Base-by-base conservation (phyloP, 345 rosid genomes). In the Camelina hispida region DNA sequence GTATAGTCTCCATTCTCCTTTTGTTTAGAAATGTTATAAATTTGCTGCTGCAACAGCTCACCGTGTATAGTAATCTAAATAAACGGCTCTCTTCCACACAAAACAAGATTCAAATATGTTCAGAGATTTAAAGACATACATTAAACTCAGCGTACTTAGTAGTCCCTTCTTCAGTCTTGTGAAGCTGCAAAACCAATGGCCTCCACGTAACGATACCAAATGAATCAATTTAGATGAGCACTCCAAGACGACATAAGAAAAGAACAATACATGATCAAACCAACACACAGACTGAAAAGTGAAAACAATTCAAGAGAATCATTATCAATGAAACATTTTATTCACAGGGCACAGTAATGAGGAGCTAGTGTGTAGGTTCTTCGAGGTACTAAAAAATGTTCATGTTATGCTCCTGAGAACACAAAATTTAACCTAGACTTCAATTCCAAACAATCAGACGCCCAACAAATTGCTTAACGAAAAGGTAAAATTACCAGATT, bases 111-210 rank as follows among this genome's bases (percentile, higher is more conserved):
- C 25, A 23, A 23, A 23, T 23, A 23, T 23, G 25, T 23, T 23
- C 2, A 23, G 25, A 23, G 25, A 23, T 23, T 23, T 23, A 23
- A 23, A 23, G 2, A 23, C 25, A 23, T 23, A 23, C 25, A 23
- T 23, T 23, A 85, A 95, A 95, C 83, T 93, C 98, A 1, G 96
- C 96, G 72, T 96, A 91, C 13, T 96, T 98, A 17, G 89, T 14
- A 54, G 80, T 75, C 23, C 93, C 98, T 34, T 75, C 83, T 32
- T 89, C 96, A 3, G 86, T 85, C 84, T 95, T 89, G 70, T 95
- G 99, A 81, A 95, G 98, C 78, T 95, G 99, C 83, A 93, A 79
- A 53, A 93, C 99, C 87, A 95, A 75, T 25, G 99, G 99, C 82
- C 99, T 90, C 79, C 99, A 82, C 6, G 99, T 90, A 44, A 95